A percentile compares a stretch with the other conserved stretches of the same genome.
Evolutionary conservation across 1,139 yeast species (phyloP).

Genomic region (Taphrina wiesneri): DNA sequence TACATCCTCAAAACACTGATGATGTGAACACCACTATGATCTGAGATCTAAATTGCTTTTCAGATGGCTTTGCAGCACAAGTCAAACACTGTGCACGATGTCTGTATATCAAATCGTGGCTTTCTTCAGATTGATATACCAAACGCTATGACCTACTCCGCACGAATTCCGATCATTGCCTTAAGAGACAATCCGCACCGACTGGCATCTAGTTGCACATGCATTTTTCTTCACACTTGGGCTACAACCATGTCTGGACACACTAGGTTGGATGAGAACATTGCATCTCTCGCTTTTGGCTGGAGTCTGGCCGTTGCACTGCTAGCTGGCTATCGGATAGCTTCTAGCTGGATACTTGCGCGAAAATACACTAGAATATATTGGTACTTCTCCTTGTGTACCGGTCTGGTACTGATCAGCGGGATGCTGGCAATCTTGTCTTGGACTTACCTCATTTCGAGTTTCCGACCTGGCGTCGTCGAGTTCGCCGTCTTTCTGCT

Average conservation of each 20-base stretch:
- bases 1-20: not conserved
- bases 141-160: not conserved
- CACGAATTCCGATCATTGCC: not conserved
- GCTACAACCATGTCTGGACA: not conserved
- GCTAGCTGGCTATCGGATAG: conserved; percentile 3
- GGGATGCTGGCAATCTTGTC: conserved; percentile 12
- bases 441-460: conserved; percentile 9
- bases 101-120: too few species aligned
- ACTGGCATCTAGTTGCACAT: not conserved
- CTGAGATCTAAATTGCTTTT: not conserved
- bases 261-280: not conserved
- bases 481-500: not conserved
- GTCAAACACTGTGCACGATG: not conserved
- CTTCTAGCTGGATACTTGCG: not conserved
- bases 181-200: not conserved
- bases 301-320: conserved; percentile 10
- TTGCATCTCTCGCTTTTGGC: conserved; percentile 17
- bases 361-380: not conserved
- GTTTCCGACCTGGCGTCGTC: not conserved
- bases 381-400: not conserved
- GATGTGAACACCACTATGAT: not conserved
- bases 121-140: too few species aligned
- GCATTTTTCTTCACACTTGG: not conserved
- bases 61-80: not conserved
- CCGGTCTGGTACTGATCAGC: conserved; percentile 3